Evolutionary conservation across 345 rosid genomes (phyloP).

Genomic region (Boechera stricta): DNA sequence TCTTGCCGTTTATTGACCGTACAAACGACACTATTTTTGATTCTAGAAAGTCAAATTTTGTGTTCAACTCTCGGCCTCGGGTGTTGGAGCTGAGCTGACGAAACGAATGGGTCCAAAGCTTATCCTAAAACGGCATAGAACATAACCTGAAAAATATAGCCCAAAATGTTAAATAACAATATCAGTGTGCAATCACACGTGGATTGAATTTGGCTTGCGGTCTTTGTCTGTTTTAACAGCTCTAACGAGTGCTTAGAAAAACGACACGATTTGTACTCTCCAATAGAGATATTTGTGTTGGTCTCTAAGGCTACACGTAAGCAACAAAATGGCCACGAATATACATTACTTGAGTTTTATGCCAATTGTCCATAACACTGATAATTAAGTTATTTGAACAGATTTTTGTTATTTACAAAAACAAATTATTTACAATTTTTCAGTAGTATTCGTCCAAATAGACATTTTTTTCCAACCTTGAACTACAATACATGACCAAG

Average conservation of each 20-base stretch:
- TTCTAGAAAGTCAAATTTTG: background rate
- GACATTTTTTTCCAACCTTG: background rate
- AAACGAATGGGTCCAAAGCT: background rate
- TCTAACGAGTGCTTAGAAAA: background rate
- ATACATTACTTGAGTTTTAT: background rate
- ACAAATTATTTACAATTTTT: no score
- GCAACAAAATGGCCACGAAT: slow-evolving; percentile 27
- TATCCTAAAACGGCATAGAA: background rate
- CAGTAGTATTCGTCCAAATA: background rate
- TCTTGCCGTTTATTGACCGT: slow-evolving; percentile 24
- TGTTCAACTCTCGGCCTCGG: background rate
- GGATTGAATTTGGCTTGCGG: background rate
- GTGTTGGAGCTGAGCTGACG: background rate
- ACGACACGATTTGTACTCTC: slow-evolving; percentile 31
- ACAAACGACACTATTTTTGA: slow-evolving; percentile 20
- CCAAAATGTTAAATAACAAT: background rate
- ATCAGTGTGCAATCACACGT: background rate
- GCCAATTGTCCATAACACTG: background rate
- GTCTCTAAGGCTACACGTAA: slow-evolving; percentile 24
- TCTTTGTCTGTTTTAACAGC: background rate
- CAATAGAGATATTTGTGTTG: slow-evolving; percentile 1
- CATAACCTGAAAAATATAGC: background rate
- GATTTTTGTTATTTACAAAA: no score
- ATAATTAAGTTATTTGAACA: background rate
- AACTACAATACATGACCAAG: background rate